Conservation (phyloP, 1,139 yeast species). For the Candida sanyaensis region DNA sequence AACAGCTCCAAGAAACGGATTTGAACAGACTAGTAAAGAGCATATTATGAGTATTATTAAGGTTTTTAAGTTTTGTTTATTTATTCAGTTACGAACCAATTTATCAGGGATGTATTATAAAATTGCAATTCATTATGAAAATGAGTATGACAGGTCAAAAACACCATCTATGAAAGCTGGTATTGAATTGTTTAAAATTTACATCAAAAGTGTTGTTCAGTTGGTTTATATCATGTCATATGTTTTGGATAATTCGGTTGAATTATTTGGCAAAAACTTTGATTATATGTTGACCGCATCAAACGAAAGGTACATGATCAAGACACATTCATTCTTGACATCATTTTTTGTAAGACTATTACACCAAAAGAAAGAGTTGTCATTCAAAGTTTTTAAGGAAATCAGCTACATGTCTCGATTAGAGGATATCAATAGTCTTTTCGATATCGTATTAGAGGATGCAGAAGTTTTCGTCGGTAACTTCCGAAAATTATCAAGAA, state of each 20-base stretch:
- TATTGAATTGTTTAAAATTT: conserved; percentile 46
- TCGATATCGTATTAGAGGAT: conserved; percentile 37
- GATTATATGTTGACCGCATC: conserved; percentile 42
- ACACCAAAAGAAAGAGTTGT: conserved; percentile 40
- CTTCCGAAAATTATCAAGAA: conserved; percentile 39
- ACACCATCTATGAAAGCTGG: conserved; percentile 32
- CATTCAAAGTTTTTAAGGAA: conserved; percentile 24
- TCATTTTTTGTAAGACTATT: conserved; percentile 44
- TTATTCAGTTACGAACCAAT: conserved; percentile 43
- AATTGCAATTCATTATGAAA: conserved; percentile 46
- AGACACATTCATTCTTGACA: conserved; percentile 42
- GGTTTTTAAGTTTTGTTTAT: conserved; percentile 37
- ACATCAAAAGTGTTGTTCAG: conserved; percentile 45
- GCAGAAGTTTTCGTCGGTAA: conserved; percentile 50
- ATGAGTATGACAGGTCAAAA: conserved; percentile 29
- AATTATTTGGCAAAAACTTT: conserved; percentile 43
- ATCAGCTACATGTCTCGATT: conserved; percentile 27
- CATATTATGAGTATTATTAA: conserved; percentile 27
- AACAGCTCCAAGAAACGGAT: conserved; percentile 18
- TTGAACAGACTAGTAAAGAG: conserved; percentile 19
- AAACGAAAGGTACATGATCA: conserved; percentile 46
- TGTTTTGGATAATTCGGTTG: conserved; percentile 46
- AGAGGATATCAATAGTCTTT: conserved; percentile 37
- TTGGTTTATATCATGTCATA: conserved; percentile 48
- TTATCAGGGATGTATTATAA: conserved; percentile 46